These are phyloP conservation scores for Lactuca sativa DNA, from an alignment of 129 eudicot species.

Conservation along the genomic window DNA sequence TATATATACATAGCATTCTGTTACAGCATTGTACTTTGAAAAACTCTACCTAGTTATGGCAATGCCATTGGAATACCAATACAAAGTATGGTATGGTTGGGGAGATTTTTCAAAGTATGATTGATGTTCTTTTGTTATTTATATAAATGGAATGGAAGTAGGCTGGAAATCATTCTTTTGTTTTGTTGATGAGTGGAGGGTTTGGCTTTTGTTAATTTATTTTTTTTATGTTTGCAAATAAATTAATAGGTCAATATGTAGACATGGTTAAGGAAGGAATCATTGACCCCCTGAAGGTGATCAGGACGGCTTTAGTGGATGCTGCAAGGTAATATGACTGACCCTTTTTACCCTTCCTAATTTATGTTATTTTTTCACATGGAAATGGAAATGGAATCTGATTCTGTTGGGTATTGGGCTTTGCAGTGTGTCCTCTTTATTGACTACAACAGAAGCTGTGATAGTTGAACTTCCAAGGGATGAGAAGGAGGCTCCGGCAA, in stretches of 20 bases:
- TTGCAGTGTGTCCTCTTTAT: conserved; percentile 54
- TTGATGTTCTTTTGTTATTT: too few relatives aligned
- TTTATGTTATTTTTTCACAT: background rate
- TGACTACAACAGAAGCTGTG: conserved; percentile 78
- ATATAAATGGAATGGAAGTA: too few relatives aligned
- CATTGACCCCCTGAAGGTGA: conserved; percentile 70
- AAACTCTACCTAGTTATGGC: too few relatives aligned
- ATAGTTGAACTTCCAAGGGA: conserved; percentile 60
- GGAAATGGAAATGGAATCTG: background rate
- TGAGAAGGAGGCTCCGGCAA: conserved; percentile 41
- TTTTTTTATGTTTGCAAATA: too few relatives aligned
- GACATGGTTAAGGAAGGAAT: conserved; percentile 73
- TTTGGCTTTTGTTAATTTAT: too few relatives aligned
- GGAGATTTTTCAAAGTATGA: too few relatives aligned
- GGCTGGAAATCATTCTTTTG: too few relatives aligned
- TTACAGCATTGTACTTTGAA: too few relatives aligned
- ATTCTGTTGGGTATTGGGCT: background rate
- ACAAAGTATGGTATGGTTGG: too few relatives aligned
- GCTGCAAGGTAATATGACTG: conserved; percentile 62
- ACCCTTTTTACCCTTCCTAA: background rate
- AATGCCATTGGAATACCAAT: too few relatives aligned
- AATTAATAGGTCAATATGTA: conserved; percentile 53
- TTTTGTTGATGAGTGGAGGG: too few relatives aligned
- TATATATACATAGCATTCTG: too few relatives aligned
- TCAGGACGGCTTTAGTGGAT: conserved; percentile 67